Evolutionary conservation across 441 rosid species (phyloP), one percentile per base, ranked within the genome.

Genomic region (Mallotus repandus): DNA sequence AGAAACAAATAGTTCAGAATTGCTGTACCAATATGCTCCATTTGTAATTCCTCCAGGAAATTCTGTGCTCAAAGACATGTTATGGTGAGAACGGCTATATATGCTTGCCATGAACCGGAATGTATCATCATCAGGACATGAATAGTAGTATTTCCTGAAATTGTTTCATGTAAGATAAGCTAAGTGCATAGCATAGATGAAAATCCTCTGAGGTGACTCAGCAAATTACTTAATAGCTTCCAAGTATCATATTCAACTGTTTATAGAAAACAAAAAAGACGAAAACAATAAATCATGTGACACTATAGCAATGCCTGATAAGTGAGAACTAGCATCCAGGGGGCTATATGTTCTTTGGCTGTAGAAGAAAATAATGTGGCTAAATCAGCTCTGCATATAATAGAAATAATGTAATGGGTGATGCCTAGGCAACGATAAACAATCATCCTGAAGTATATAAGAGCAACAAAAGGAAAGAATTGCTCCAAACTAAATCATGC

Each of bases 1-100:
- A 35, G 63, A 6, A 45, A 63, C 6, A 67, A 49, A 45, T 2
- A 71, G n/a, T 11, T 69, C 19, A 35, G 50, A 58, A 58, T 10
- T 9, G 10, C 58, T 79, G 78, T 87, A 94, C 99, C 99, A 95
- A 66, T 77, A 70, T 55, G 99, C 99, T 82, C 99, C 99, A 80
- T 95, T 93, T 7, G 96, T 95, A 78, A 95, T 91, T 70, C 99
- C 99, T 74, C 86, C 97, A 69, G 78, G 81, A 81, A 93, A 95
- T 83, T 95, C 99, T 71, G 79, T 86, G 85, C 98, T 93, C 81
- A 85, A 76, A 70, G 97, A 96, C 99, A 93, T 96, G 80, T 96
- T 96, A 81, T 75, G 80, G 84, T 93, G 98, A 75, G 88, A 93
- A 68, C 57, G 87, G 84, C 99, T 96, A 72, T 93, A 96, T 68